Evolutionary conservation across 345 rosid species (phyloP).

Genomic region (Acer negundo): DNA sequence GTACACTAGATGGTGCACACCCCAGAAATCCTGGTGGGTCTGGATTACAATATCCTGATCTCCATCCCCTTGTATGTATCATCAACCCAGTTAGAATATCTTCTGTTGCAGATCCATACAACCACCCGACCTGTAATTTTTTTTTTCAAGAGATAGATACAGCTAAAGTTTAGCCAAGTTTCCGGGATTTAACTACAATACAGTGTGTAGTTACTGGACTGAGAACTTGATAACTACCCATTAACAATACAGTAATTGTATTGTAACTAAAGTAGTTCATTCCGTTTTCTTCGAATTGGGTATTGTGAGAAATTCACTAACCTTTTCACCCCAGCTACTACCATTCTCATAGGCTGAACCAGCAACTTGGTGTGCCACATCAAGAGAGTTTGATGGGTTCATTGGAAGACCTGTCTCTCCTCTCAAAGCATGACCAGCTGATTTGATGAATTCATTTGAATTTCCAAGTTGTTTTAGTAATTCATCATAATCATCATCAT

Average conservation of each 20-base stretch:
- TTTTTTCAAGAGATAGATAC: too few species aligned
- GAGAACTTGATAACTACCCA: too few species aligned
- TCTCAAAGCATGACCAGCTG: slow-evolving; percentile 44
- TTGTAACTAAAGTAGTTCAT: too few species aligned
- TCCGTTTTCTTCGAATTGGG: neutral
- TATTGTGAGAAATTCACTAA: slow-evolving; percentile 16
- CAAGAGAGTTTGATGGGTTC: slow-evolving; percentile 18
- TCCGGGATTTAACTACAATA: too few species aligned
- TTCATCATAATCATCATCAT: neutral
- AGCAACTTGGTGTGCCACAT: slow-evolving; percentile 50
- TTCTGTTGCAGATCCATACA: slow-evolving; percentile 62
- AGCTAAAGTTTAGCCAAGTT: too few species aligned
- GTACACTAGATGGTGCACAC: slow-evolving; percentile 42
- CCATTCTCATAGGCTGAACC: slow-evolving; percentile 46
- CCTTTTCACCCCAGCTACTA: slow-evolving; percentile 60
- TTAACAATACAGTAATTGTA: too few species aligned
- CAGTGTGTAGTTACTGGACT: too few species aligned
- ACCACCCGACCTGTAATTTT: slow-evolving; percentile 53
- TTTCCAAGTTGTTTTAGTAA: slow-evolving; percentile 41
- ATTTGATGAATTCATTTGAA: slow-evolving; percentile 41
- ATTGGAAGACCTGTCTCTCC: slow-evolving; percentile 27
- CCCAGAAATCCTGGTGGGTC: slow-evolving; percentile 67
- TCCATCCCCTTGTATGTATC: slow-evolving; percentile 67
- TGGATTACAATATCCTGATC: slow-evolving; percentile 23
- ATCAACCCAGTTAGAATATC: slow-evolving; percentile 51